Evolutionary conservation across 78 protist genomes (phyloP), one percentile per base, ranked within the genome.

Genomic region (Paratrimastix pyriformis): DNA sequence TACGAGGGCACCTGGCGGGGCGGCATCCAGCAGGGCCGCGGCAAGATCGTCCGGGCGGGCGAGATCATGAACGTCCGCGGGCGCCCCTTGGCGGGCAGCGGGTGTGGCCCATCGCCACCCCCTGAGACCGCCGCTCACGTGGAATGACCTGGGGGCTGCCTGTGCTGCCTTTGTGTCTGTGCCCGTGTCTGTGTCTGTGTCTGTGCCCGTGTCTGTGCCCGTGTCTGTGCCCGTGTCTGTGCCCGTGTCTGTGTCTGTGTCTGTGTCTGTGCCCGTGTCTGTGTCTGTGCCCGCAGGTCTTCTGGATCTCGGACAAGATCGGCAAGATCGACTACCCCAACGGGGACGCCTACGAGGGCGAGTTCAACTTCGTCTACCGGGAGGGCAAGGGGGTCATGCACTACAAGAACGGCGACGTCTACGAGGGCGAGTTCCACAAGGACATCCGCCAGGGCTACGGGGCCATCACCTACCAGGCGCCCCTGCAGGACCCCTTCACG

Each of bases 261-360:
- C n/a, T n/a, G n/a, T n/a, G n/a, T n/a, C n/a, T n/a, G n/a, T n/a
- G n/a, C n/a, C n/a, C n/a, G n/a, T n/a, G n/a, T n/a, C n/a, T n/a
- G n/a, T 62, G 29, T 11, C 15, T 26, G 18, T 11, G 37, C 45
- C 37, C 68, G 68, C 15, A 62, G 68, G 15, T 15, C 11, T 21
- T 29, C 68, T 15, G 68, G 37, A 62, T 62, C 68, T 11, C 21
- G 29, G 42, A 62, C 42, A 21, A 21, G 37, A 21, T 29, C 26
- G 68, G 68, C 11, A 15, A 15, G 68, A 26, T 11, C 45, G 18
- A 35, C 11, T 62, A 26, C 37, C 13, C 24, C 45, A 62, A 62
- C 68, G 68, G 68, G 11, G 68, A 62, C 45, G 21, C 13, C 26
- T 62, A 62, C 68, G 68, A 62, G 24, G 68, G 68, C 11, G 68